Percentiles rank a stretch among this genome's conserved stretches.
Evolutionary conservation across 139 green algal genomes (phyloP).

Genomic region (Chlorella vulgaris): DNA sequence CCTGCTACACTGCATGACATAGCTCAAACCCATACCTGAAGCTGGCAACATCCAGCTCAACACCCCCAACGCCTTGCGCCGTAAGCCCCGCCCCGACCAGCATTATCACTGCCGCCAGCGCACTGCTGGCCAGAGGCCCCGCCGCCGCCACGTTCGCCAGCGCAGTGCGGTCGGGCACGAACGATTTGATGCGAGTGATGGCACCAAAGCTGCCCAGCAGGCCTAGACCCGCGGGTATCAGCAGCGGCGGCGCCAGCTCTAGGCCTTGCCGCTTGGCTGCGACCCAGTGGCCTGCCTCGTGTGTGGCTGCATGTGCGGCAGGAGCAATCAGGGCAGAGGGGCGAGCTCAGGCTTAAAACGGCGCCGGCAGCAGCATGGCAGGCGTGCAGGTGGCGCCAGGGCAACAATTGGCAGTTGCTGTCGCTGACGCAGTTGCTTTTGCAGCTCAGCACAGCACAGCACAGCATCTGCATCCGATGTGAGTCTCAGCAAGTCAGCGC

Average conservation of each 20-base stretch:
- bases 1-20: no score
- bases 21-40: constrained; percentile 65
- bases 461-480: no score
- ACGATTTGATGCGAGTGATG: constrained; percentile 76
- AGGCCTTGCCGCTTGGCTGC: constrained; percentile 62
- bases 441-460: no score
- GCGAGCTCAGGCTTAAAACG: background rate
- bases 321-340: background rate
- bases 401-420: background rate
- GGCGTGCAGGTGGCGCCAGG: background rate
- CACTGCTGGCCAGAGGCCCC: constrained; percentile 59
- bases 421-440: no score
- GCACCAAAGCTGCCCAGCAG: constrained; percentile 82
- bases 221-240: constrained; percentile 77
- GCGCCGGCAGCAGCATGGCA: background rate
- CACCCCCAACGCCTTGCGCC: constrained; percentile 47
- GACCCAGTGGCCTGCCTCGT: constrained; percentile 69
- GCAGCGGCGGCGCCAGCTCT: constrained; percentile 77
- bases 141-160: constrained; percentile 55
- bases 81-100: constrained; percentile 64
- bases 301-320: constrained; percentile 43
- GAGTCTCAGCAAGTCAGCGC: background rate
- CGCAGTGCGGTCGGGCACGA: constrained; percentile 49
- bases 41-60: constrained; percentile 64
- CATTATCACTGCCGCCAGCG: constrained; percentile 50